Evolutionary conservation across 208 protist genomes (phyloP).

Genomic region (Trypanosoma caninum): DNA sequence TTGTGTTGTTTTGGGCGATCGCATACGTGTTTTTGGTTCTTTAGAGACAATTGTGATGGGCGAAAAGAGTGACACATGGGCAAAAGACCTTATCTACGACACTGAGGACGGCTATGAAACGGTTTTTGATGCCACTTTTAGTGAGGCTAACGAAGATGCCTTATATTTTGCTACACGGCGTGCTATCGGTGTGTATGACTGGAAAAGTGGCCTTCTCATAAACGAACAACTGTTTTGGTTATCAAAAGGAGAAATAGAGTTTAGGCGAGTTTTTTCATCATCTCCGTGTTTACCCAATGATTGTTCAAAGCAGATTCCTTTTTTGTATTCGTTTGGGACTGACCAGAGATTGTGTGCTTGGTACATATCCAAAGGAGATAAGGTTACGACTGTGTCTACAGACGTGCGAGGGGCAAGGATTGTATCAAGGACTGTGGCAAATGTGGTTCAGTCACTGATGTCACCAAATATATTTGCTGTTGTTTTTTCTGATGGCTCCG

Average conservation of each 20-base stretch:
- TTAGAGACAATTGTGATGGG: slow-evolving; percentile 13
- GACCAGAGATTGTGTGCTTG: slow-evolving; percentile 77
- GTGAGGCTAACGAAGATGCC: slow-evolving; percentile 65
- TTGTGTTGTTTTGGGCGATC: slow-evolving; percentile 64
- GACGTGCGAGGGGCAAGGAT: slow-evolving; percentile 76
- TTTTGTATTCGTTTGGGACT: slow-evolving; percentile 77
- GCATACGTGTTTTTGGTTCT: slow-evolving; percentile 45
- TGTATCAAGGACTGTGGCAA: slow-evolving; percentile 45
- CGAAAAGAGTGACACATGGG: slow-evolving; percentile 6
- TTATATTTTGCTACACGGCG: slow-evolving; percentile 70
- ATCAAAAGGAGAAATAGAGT: slow-evolving; percentile 54
- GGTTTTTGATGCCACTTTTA: slow-evolving; percentile 79
- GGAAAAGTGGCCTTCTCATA: slow-evolving; percentile 60
- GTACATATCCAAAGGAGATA: slow-evolving; percentile 44
- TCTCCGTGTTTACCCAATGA: slow-evolving; percentile 21
- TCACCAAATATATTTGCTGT: slow-evolving; percentile 56
- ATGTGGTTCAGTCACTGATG: slow-evolving; percentile 59
- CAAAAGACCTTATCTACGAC: slow-evolving; percentile 70
- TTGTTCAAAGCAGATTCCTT: slow-evolving; percentile 25
- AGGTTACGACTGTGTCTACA: slow-evolving; percentile 42
- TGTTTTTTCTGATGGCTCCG: slow-evolving; percentile 72
- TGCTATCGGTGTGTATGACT: slow-evolving; percentile 78
- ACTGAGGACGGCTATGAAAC: slow-evolving; percentile 52
- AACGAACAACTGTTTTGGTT: slow-evolving; percentile 75
- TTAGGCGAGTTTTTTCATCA: slow-evolving; percentile 71